These are phyloP conservation scores for Pulveroboletus sp. DNA, from an alignment of 768 basidiomycete genomes.

Conservation along the genomic window DNA sequence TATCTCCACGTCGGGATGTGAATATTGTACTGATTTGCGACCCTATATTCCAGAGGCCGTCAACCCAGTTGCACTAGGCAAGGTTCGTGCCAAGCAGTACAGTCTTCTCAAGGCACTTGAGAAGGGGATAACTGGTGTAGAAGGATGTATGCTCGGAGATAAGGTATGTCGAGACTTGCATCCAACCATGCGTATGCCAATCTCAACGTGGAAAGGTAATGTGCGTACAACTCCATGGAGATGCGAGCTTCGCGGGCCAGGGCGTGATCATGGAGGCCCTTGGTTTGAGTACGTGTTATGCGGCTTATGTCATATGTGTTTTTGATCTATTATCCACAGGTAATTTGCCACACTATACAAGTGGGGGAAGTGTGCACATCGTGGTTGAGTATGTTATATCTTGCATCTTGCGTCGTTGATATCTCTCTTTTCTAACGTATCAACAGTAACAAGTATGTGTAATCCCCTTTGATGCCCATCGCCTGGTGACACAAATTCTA, in stretches of 20 bases:
- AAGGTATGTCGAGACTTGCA: conserved; percentile 16
- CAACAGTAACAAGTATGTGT: conserved; percentile 53
- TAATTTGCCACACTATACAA: conserved; percentile 87
- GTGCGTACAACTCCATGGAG: conserved; percentile 89
- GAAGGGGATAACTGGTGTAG: conserved; percentile 19
- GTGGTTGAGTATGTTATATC: conserved; percentile 73
- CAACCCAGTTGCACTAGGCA: conserved; percentile 83
- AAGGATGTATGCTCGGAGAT: conserved; percentile 31
- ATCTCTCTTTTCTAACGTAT: not conserved
- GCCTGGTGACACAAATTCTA: conserved; percentile 30
- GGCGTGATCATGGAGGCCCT: conserved; percentile 87
- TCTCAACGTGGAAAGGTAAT: conserved; percentile 54
- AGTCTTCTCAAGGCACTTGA: conserved; percentile 66
- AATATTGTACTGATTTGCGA: not conserved
- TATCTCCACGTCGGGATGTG: conserved; percentile 3
- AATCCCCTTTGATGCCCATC: not conserved
- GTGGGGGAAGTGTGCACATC: conserved; percentile 85
- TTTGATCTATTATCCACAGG: conserved; percentile 38
- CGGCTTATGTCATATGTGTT: not conserved
- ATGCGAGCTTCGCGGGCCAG: conserved; percentile 88
- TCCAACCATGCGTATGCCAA: not conserved
- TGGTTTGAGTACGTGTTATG: conserved; percentile 61
- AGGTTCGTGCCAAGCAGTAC: conserved; percentile 88
- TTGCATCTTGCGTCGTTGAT: not conserved
- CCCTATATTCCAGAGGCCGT: conserved; percentile 59